These are phyloP conservation scores for Citrullus mucosospermus DNA, from an alignment of 306 rosid genomes.

Conservation along the genomic window DNA sequence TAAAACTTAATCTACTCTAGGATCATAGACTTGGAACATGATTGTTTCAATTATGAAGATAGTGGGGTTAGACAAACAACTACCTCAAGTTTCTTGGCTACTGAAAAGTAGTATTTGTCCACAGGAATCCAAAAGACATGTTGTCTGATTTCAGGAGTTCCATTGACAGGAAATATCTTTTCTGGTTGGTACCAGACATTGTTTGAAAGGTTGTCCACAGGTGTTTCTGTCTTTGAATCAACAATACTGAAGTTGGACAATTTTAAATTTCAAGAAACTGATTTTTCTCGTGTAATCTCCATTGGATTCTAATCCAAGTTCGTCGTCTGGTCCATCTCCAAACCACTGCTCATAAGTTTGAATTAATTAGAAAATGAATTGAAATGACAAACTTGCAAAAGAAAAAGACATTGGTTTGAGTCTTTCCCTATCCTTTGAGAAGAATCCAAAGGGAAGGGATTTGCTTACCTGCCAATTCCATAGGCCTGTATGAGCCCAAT, in stretches of 20 bases:
- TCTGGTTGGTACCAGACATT: conserved; percentile 73
- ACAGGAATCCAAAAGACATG: conserved; percentile 58
- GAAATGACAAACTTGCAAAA: too few species aligned
- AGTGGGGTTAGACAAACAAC: not conserved
- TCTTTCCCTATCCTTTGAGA: too few species aligned
- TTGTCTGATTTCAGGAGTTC: conserved; percentile 49
- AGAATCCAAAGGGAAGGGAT: not conserved
- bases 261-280: conserved; percentile 33
- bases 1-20: not conserved
- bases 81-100: conserved; percentile 44
- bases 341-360: conserved; percentile 22
- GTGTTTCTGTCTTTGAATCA: conserved; percentile 11
- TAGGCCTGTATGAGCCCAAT: conserved; percentile 73
- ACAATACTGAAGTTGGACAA: conserved; percentile 30
- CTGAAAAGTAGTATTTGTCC: conserved; percentile 23
- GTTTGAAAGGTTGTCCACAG: conserved; percentile 33
- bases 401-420: not conserved
- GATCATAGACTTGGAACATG: not conserved
- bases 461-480: conserved; percentile 78
- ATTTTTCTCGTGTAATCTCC: conserved; percentile 48
- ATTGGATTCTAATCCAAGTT: conserved; percentile 29
- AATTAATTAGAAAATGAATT: not conserved
- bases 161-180: conserved; percentile 42
- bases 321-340: conserved; percentile 44
- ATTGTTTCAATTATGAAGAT: not conserved